These are phyloP conservation scores for Phytophthora macrochlamydospora DNA, from an alignment of 352 stramenopile species.

Conservation along the genomic window DNA sequence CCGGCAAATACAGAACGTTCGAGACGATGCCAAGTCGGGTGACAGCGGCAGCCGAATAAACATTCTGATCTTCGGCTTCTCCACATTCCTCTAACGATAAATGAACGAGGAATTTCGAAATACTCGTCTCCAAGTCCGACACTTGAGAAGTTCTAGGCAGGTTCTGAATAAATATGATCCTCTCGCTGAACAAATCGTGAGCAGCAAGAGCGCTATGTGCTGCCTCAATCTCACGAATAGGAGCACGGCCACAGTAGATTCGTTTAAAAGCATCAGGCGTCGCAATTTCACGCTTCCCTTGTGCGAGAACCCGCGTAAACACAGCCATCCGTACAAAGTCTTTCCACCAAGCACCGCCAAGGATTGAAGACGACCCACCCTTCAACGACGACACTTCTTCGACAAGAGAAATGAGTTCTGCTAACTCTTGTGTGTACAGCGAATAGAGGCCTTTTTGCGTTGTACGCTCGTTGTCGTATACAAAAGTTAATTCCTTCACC, in stretches of 20 bases:
- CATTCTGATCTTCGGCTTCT: conserved; percentile 78
- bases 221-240: conserved; percentile 59
- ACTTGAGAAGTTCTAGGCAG: conserved; percentile 62
- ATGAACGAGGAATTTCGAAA: conserved; percentile 70
- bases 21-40: conserved; percentile 69
- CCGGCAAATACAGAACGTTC: conserved; percentile 61
- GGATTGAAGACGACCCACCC: conserved; percentile 47
- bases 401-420: conserved; percentile 63
- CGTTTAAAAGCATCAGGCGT: conserved; percentile 46
- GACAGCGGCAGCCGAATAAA: conserved; percentile 67
- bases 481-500: conserved; percentile 54
- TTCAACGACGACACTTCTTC: conserved; percentile 67
- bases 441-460: conserved; percentile 72
- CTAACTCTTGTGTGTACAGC: conserved; percentile 66
- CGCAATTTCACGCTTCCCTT: conserved; percentile 45
- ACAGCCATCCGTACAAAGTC: conserved; percentile 63
- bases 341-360: conserved; percentile 57
- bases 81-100: conserved; percentile 76
- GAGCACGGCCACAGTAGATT: conserved; percentile 62
- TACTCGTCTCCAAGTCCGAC: conserved; percentile 33
- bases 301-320: conserved; percentile 57
- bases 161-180: conserved; percentile 72
- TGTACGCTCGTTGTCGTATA: conserved; percentile 69
- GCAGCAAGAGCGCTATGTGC: conserved; percentile 34
- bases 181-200: conserved; percentile 48